Evolutionary conservation across 2,329 filamentous ascomycete genomes (phyloP).

Genomic region (Venturiaceae sp.): DNA sequence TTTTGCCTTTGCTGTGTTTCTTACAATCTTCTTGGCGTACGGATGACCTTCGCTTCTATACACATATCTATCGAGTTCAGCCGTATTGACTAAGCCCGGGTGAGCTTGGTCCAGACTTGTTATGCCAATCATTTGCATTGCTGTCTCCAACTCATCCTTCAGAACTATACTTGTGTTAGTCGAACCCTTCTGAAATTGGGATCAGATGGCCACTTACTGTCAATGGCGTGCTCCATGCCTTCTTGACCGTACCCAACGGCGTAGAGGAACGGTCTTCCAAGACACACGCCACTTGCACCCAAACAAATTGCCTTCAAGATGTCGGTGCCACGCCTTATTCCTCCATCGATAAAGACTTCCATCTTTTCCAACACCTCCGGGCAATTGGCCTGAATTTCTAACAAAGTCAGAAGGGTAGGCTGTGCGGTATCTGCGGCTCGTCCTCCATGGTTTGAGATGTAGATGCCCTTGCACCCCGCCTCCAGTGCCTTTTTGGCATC

Average conservation of each 20-base stretch:
- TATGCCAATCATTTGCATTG: slow-evolving; percentile 9
- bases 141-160: slow-evolving; percentile 11
- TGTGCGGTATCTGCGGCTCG: slow-evolving; percentile 16
- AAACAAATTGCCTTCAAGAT: slow-evolving; percentile 28
- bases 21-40: slow-evolving; percentile 7
- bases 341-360: slow-evolving; percentile 28
- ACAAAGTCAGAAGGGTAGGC: slow-evolving; percentile 22
- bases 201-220: slow-evolving; percentile 19
- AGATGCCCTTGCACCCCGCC: slow-evolving; percentile 33
- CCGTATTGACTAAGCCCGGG: slow-evolving; percentile 9
- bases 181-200: not conserved
- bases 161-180: slow-evolving; percentile 5
- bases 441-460: slow-evolving; percentile 43
- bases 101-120: slow-evolving; percentile 7
- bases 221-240: slow-evolving; percentile 24
- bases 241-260: slow-evolving; percentile 26
- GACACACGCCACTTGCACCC: slow-evolving; percentile 27
- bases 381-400: slow-evolving; percentile 26
- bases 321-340: slow-evolving; percentile 26
- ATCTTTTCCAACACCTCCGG: slow-evolving; percentile 25
- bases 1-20: not conserved
- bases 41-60: slow-evolving; percentile 5
- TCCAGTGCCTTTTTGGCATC: slow-evolving; percentile 32
- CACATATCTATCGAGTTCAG: slow-evolving; percentile 4
- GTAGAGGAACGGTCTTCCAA: slow-evolving; percentile 28